Evolutionary conservation across 495 filamentous ascomycete species (phyloP), one percentile per base, ranked within the genome.

Genomic region (Aspergillus sclerotiicarbonarius): DNA sequence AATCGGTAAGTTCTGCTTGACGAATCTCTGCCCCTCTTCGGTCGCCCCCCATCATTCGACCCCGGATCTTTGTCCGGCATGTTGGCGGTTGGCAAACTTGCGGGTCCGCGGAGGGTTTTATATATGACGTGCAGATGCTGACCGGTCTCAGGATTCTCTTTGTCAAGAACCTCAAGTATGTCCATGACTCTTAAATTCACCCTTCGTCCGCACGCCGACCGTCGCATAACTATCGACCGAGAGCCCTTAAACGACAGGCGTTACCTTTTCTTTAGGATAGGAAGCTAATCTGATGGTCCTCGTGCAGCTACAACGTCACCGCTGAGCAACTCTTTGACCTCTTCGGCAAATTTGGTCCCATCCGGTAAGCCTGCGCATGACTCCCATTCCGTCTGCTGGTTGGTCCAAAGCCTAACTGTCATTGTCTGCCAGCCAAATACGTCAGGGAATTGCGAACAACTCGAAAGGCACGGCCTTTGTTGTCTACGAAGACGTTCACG

Each of bases 381-480:
- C 16, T 46, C 1, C 25, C 25, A 29, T 55, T 29, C 6, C 9
- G 21, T 47, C 49, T 10, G 9, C 6, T 18, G 18, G 8, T 35
- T 46, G n/a, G 18, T 2, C 41, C 44, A 33, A 55, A 43, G 25
- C 46, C 72, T 80, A 66, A 81, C 62, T n/a, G 30, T 57, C 18
- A 2, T 25, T 63, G 56, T 59, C 56, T 45, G 33, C 29, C 65
- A 98, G 94, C 61, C 94, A 98, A 89, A 94, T 98, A 68, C 93
- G 94, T 69, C 92, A 97, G 77, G 94, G 94, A 65, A 98, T 96
- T 67, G 91, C 93, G 58, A 92, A 85, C 76, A 95, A 95, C 71
- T 96, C 94, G 62, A 98, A 98, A 74, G 94, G 94, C 67, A 98
- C 94, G 29, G 93, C 91, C 66, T 98, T 96, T 78, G 95, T 98